Evolutionary conservation across 1,139 yeast genomes (phyloP), one percentile per base, ranked within the genome.

Genomic region (Debaryomyces fabryi): DNA sequence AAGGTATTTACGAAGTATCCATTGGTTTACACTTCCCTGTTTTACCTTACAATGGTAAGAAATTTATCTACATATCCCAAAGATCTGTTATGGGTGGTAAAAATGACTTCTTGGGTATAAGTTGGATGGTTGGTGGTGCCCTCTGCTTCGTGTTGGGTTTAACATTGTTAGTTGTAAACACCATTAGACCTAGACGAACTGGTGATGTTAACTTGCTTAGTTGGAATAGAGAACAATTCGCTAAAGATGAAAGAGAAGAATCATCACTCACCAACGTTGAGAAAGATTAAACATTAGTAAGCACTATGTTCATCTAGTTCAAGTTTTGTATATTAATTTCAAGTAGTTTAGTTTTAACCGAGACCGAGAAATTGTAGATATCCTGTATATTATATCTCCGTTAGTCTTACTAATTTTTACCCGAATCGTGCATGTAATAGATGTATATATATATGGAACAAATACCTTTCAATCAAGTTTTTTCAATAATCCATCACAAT

Each of bases 61-160:
- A 93, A 71, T 83, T 83, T 42, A 67, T 93, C 42, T 89, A 89
- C 52, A 60, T 95, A 34, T 82, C 95, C 9, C 95, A 96, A 33
- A 79, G 96, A 58, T 84, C 96, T 12, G 93, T 85, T 6, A 81
- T 90, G 58, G 99, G 99, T 20, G 98, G 98, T 21, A 85, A 89
- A 62, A 93, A 93, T 67, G 74, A 83, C 47, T 92, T 92, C 62
- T 71, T 93, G 58, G 98, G 99, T 24, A 82, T 90, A 49, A 81
- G 91, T 32, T 93, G 96, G 86, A 82, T 93, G 60, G 95, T 83
- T 13, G 96, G 89, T 21, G 98, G 98, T n/a, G 96, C 91, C 2
- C 69, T 92, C n/a, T 88, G 95, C 59, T 74, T 86, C 47, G 54
- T 81, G 1, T 72, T 88, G 49, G 88, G 88, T 8, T 56, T 85